These are phyloP conservation scores for Tuber melanosporum DNA, from an alignment of 495 filamentous ascomycete genomes.

Conservation along the genomic window DNA sequence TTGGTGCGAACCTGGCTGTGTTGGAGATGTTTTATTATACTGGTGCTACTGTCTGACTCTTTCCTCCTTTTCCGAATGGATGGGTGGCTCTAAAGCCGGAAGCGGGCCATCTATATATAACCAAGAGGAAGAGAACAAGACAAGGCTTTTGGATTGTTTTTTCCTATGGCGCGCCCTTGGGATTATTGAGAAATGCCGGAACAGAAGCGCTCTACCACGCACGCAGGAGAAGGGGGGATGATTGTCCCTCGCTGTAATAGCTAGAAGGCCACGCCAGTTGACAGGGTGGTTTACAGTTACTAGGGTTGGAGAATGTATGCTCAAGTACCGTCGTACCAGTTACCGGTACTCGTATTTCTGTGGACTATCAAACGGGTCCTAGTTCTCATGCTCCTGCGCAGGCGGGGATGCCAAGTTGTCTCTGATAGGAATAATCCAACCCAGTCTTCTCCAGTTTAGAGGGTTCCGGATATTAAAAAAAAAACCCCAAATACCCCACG, in stretches of 20 bases:
- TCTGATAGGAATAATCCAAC: background rate
- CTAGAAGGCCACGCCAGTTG: background rate
- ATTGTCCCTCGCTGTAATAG: background rate
- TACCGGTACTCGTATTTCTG: background rate
- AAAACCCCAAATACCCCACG: too few species aligned
- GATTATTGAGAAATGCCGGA: background rate
- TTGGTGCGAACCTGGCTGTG: background rate
- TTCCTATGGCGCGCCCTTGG: background rate
- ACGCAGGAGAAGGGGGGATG: background rate
- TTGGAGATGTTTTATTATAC: background rate
- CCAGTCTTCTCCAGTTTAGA: background rate
- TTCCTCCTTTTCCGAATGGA: background rate
- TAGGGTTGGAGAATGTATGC: background rate
- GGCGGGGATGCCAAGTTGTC: background rate
- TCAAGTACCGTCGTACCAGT: background rate
- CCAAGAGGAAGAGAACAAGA: background rate
- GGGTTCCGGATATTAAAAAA: background rate
- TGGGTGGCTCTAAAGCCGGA: background rate
- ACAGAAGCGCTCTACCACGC: background rate
- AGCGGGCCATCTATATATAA: background rate
- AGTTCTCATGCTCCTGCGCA: background rate
- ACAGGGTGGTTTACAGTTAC: background rate
- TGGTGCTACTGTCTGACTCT: background rate
- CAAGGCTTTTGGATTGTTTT: background rate
- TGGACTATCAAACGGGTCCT: background rate